phyloP scores from a whole-genome alignment of 2,329 filamentous ascomycete genomes.

The Trichoderma hamatum region DNA sequence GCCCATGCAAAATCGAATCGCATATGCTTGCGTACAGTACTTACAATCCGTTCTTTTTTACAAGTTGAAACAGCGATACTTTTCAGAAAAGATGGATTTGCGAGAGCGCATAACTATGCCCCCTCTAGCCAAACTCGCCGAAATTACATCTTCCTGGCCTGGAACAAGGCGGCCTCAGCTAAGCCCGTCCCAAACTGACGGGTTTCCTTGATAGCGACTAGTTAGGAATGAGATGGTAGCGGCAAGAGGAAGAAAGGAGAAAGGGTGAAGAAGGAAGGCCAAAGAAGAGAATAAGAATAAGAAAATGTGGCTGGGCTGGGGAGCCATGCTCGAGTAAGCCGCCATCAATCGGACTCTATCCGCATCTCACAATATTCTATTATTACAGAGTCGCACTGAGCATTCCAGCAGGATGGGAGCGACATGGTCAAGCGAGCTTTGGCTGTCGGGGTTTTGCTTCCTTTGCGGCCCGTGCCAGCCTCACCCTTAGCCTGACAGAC shows the following conservation, averaged over 20 bases:
- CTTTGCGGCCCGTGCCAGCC: constrained; percentile 11
- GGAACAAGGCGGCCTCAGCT: background rate
- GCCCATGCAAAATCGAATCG: no score
- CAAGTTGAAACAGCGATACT: background rate
- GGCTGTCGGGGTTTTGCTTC: background rate
- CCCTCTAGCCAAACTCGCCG: background rate
- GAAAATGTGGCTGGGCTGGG: background rate
- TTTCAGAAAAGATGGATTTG: background rate
- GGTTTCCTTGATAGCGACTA: no score
- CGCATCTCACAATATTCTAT: background rate
- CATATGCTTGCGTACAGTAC: no score
- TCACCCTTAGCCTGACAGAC: background rate
- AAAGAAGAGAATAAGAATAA: background rate
- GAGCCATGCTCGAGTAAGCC: background rate
- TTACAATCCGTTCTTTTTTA: no score
- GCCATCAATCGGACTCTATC: background rate
- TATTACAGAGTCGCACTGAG: background rate
- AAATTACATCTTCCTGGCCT: background rate
- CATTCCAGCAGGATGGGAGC: constrained; percentile 6
- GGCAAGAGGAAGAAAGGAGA: background rate
- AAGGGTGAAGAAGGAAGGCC: background rate
- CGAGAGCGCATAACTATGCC: background rate
- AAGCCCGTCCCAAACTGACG: background rate
- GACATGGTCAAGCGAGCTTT: background rate
- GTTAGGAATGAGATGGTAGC: no score